Evolutionary conservation across 257 asterid genomes (phyloP).

Genomic region (Salvia miltiorrhiza): DNA sequence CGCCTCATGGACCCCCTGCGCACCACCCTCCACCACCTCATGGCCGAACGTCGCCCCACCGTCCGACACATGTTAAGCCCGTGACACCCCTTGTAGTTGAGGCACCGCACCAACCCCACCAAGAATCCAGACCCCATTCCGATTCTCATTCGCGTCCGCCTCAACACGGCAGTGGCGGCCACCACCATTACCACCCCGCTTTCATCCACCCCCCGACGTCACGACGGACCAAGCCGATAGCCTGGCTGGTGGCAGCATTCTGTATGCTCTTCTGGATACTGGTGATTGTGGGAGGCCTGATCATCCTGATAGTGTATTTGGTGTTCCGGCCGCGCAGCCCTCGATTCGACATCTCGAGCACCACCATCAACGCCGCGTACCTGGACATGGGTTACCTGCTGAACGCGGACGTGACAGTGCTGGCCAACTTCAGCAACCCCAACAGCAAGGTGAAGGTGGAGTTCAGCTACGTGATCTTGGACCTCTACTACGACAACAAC

Average conservation of each 20-base stretch:
- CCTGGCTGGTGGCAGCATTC: conserved; percentile 78
- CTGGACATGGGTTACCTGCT: conserved; percentile 88
- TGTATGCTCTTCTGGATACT: conserved; percentile 81
- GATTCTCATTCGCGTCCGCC: neutral
- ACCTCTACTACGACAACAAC: conserved; percentile 48
- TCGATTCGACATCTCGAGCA: conserved; percentile 65
- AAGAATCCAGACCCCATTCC: too few relatives aligned
- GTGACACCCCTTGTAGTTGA: conserved; percentile 16
- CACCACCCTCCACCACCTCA: conserved; percentile 13
- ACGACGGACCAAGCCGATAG: conserved; percentile 45
- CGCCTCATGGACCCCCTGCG: neutral
- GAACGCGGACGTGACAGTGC: conserved; percentile 70
- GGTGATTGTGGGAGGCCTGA: conserved; percentile 64
- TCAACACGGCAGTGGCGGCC: neutral
- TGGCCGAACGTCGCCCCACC: conserved; percentile 17
- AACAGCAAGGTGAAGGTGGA: conserved; percentile 75
- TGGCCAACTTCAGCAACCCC: conserved; percentile 86
- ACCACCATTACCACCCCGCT: conserved; percentile 7
- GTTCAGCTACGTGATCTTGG: conserved; percentile 54
- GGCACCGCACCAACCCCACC: conserved; percentile 11
- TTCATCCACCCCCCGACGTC: conserved; percentile 28
- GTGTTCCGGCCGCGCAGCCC: conserved; percentile 76
- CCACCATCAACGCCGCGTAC: conserved; percentile 82
- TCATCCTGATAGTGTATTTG: conserved; percentile 66
- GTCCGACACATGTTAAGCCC: neutral